Percentiles rank a stretch among this genome's conserved stretches.
These are phyloP conservation scores for Chrysoporthe austroafricana DNA, from an alignment of 2,329 filamentous ascomycete genomes.

Conservation along the genomic window DNA sequence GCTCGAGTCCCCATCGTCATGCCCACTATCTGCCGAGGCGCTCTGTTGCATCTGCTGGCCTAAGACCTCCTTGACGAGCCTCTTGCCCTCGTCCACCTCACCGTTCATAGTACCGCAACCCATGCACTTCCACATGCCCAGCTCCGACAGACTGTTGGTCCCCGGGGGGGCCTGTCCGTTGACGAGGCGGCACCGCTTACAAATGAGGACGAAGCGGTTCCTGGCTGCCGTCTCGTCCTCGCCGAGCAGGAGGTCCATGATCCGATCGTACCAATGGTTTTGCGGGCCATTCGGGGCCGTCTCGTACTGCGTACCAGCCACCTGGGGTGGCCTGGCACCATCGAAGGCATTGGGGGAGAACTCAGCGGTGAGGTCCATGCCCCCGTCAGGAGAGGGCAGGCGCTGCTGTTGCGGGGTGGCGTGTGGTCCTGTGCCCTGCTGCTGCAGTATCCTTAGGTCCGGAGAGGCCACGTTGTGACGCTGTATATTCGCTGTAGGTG, in stretches of 20 bases:
- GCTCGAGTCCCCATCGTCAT: slow-evolving; percentile 25
- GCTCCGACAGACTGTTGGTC: slow-evolving; percentile 72
- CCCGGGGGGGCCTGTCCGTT: slow-evolving; percentile 96
- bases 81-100: slow-evolving; percentile 73
- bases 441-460: slow-evolving; percentile 34
- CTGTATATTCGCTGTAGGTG: slow-evolving; percentile 66
- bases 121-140: slow-evolving; percentile 88
- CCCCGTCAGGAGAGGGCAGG: slow-evolving; percentile 32
- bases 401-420: slow-evolving; percentile 26
- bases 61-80: slow-evolving; percentile 70
- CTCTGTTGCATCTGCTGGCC: slow-evolving; percentile 32
- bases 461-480: slow-evolving; percentile 39
- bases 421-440: slow-evolving; percentile 20
- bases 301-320: slow-evolving; percentile 36
- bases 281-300: slow-evolving; percentile 39
- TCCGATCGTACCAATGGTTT: slow-evolving; percentile 89
- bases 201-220: slow-evolving; percentile 89
- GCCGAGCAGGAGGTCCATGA: slow-evolving; percentile 88
- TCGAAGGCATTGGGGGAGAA: slow-evolving; percentile 76
- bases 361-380: slow-evolving; percentile 56
- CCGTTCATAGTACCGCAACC: slow-evolving; percentile 84
- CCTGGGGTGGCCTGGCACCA: slow-evolving; percentile 29
- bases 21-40: slow-evolving; percentile 26
- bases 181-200: slow-evolving; percentile 78
- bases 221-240: slow-evolving; percentile 93